These are phyloP conservation scores for Pleurotus cornucopiae DNA, from an alignment of 768 basidiomycete genomes.

Conservation along the genomic window DNA sequence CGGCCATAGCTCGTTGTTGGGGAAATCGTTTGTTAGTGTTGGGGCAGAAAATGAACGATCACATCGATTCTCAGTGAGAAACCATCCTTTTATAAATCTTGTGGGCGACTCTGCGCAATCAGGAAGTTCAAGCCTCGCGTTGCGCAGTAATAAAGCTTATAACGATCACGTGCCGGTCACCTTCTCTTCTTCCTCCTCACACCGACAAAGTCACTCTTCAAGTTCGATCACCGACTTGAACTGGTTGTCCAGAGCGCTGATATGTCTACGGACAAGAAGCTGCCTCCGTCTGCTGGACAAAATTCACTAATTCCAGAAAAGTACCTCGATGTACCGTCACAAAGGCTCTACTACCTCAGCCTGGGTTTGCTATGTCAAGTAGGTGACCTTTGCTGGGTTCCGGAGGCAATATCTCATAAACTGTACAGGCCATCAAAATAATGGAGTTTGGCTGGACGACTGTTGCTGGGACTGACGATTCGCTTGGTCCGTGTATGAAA, in stretches of 20 bases:
- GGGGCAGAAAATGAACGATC: conserved; percentile 10
- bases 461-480: conserved; percentile 38
- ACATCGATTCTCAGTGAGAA: conserved; percentile 4
- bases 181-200: neutral
- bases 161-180: conserved; percentile 8
- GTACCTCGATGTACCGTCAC: conserved; percentile 72
- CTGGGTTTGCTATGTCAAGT: conserved; percentile 78
- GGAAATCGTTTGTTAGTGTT: neutral
- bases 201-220: neutral
- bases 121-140: no score
- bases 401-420: neutral
- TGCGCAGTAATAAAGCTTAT: conserved; percentile 3
- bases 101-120: no score
- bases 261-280: conserved; percentile 16
- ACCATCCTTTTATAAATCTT: neutral
- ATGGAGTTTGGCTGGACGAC: conserved; percentile 64
- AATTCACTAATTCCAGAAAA: conserved; percentile 66
- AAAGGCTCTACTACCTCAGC: conserved; percentile 75
- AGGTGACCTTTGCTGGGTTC: conserved; percentile 11
- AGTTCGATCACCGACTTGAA: neutral
- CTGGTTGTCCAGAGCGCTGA: neutral
- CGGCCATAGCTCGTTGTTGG: conserved; percentile 15
- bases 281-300: conserved; percentile 5
- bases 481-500: conserved; percentile 46
- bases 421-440: conserved; percentile 64